Percentiles rank a stretch among this genome's conserved stretches.
phyloP scores from a whole-genome alignment of 1,284 basidiomycete genomes.

The Ceratobasidium sp. region DNA sequence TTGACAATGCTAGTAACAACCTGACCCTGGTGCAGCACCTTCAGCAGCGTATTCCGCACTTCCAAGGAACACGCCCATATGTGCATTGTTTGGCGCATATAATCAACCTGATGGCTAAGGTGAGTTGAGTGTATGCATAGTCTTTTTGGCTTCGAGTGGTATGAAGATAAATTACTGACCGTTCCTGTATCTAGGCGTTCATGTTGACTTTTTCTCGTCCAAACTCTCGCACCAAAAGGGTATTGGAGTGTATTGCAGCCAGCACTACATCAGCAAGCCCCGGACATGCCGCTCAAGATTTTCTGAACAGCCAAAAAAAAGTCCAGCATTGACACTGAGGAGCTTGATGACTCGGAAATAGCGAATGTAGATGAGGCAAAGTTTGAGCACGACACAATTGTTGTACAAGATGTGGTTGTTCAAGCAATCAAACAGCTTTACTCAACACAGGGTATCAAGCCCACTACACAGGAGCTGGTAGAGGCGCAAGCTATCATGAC shows the following conservation, averaged over 20 bases:
- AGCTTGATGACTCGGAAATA: background rate
- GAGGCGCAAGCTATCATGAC: background rate
- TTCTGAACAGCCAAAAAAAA: background rate
- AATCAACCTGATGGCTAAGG: conserved; percentile 45
- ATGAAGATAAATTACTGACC: too few relatives aligned
- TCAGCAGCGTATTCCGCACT: conserved; percentile 41
- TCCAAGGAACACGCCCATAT: conserved; percentile 40
- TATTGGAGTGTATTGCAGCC: background rate
- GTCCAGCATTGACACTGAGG: background rate
- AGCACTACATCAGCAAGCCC: background rate
- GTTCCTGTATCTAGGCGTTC: too few relatives aligned
- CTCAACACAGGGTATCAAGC: background rate
- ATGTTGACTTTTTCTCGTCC: background rate
- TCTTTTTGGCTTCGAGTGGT: background rate
- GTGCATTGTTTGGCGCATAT: conserved; percentile 43
- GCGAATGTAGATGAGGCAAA: background rate
- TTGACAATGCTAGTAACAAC: conserved; percentile 46
- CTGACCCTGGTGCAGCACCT: conserved; percentile 41
- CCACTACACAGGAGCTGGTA: background rate
- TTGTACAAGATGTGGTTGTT: background rate
- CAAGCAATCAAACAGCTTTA: background rate
- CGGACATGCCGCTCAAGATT: background rate
- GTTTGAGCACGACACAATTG: background rate
- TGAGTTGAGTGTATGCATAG: conserved; percentile 22
- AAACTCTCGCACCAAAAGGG: background rate